Percentiles rank a stretch among this genome's conserved stretches.
Evolutionary conservation across 371 early-diverging fungal genomes (phyloP).

Genomic region (Haplosporangium sp.): DNA sequence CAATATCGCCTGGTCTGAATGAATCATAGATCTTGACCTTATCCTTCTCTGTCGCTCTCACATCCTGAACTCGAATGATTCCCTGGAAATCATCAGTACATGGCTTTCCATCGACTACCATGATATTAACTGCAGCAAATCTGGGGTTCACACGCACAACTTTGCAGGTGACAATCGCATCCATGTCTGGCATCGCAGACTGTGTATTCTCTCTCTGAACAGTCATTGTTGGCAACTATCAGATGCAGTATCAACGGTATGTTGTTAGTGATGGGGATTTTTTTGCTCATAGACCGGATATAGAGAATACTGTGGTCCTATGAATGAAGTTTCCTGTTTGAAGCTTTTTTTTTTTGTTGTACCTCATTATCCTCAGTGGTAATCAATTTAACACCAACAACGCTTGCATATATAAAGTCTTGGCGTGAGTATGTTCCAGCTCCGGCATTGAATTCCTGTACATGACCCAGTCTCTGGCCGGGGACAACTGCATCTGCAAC

Average conservation of each 20-base stretch:
- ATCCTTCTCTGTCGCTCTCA: constrained; percentile 94
- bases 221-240: constrained; percentile 65
- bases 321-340: neutral
- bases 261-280: neutral
- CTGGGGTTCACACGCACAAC: constrained; percentile 89
- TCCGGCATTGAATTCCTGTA: constrained; percentile 77
- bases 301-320: neutral
- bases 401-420: constrained; percentile 82
- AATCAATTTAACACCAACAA: constrained; percentile 76
- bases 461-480: constrained; percentile 85
- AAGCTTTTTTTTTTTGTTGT: constrained; percentile 3
- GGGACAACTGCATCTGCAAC: constrained; percentile 72
- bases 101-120: constrained; percentile 88
- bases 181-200: constrained; percentile 87
- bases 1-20: constrained; percentile 96
- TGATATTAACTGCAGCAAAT: constrained; percentile 87
- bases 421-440: constrained; percentile 85
- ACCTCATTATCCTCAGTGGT: constrained; percentile 57
- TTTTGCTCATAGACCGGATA: neutral
- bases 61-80: constrained; percentile 93
- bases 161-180: constrained; percentile 84
- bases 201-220: constrained; percentile 79
- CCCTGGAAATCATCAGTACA: constrained; percentile 94
- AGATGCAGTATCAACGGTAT: neutral
- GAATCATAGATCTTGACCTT: constrained; percentile 91